Base-by-base conservation (phyloP, 495 filamentous ascomycete genomes). In the Xylaria grammica region DNA sequence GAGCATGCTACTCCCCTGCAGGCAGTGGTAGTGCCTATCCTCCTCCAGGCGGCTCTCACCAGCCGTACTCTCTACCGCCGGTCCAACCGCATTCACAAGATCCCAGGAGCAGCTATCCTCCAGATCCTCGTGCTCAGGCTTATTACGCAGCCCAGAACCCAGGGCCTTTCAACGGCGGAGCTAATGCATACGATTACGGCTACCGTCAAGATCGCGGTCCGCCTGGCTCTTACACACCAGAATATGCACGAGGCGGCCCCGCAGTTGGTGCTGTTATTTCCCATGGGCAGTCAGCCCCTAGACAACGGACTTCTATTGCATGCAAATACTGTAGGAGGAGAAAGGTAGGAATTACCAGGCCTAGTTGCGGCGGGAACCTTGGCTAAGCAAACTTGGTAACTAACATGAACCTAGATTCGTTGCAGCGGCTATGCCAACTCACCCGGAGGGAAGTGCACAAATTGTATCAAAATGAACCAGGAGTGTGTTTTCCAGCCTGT, bases 401-500 rank as follows among this genome's bases (percentile, higher is more conserved):
- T 63, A 19, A 63, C 57, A 45, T 22, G 32, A 2, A 30, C 15
- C 13, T 49, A 84, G 81, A 84, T 84, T 65, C 80, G 81, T 20
- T 84, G 81, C 73, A 84, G 81, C 50, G 81, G 81, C n/a, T 82
- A 82, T 58, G 76, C 79, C 19, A 80, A 80, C 20, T 80, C 80
- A 0, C 75, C 74, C 0, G 81, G 81, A 13, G 81, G 81, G 6
- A 82, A 82, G 61, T 84, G 81, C 58, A 77, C 77, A 8, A 84
- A 84, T 52, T 84, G 81, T 57, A 77, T 78, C 55, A 82, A 82
- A 66, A 76, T 82, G 74, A 76, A 77, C 40, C 81, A 82, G 51
- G 81, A 84, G 32, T 84, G 81, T 58, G 73, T 84, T 3, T 84
- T 84, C 46, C 81, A 84, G 65, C 81, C 81, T 0, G 81, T 84